A percentile compares a stretch with the other conserved stretches of the same genome.
phyloP scores from a whole-genome alignment of 305 asterid genomes.

The Fraxinus velutina region DNA sequence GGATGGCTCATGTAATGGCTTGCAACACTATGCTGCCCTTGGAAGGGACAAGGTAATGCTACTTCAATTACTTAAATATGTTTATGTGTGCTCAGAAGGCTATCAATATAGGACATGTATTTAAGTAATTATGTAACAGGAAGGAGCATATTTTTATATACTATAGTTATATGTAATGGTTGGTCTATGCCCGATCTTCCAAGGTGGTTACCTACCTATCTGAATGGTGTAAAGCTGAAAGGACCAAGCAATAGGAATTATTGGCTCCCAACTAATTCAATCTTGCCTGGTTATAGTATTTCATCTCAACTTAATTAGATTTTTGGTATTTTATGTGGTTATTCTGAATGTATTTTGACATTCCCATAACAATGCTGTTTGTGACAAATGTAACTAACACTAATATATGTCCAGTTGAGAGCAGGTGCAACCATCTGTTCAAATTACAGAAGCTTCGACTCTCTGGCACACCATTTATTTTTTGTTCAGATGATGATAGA shows the following conservation, averaged over 20 bases:
- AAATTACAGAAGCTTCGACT: neutral
- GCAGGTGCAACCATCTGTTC: slow-evolving; percentile 9
- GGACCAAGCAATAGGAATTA: neutral
- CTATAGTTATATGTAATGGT: neutral
- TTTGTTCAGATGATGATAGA: slow-evolving; percentile 10
- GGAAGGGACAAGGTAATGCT: slow-evolving; percentile 87
- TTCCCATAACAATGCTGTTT: neutral
- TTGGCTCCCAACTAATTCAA: slow-evolving; percentile 8
- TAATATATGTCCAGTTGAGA: neutral
- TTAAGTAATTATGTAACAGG: neutral
- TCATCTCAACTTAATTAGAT: neutral
- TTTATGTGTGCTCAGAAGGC: slow-evolving; percentile 7
- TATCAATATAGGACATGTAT: neutral
- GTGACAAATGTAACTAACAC: neutral
- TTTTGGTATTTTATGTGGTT: slow-evolving; percentile 3
- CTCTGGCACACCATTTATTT: neutral
- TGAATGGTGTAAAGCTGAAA: neutral
- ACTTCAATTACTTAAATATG: neutral
- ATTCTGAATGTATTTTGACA: slow-evolving; percentile 2
- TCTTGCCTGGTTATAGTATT: neutral
- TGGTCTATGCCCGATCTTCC: neutral
- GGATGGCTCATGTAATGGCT: slow-evolving; percentile 99
- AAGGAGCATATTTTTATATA: neutral
- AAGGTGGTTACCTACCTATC: neutral
- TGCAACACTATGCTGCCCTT: slow-evolving; percentile 99